Evolutionary conservation across 1,284 basidiomycete genomes (phyloP).

Genomic region (Melampsora allii-populina): DNA sequence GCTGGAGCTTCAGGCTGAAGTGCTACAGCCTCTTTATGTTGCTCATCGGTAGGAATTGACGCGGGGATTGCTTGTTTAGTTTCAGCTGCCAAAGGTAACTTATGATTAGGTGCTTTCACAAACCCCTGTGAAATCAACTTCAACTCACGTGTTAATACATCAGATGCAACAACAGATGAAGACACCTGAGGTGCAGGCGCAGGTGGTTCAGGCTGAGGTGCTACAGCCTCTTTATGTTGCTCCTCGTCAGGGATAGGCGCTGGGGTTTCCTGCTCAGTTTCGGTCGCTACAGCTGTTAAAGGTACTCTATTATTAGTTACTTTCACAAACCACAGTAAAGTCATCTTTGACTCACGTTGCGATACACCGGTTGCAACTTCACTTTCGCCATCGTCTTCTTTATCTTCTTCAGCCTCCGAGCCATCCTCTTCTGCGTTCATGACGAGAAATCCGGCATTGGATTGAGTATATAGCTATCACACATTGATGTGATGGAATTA

Average conservation of each 20-base stretch:
- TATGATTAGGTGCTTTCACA: too few species aligned
- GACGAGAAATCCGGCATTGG: not conserved
- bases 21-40: not conserved
- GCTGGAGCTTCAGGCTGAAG: not conserved
- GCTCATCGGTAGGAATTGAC: not conserved
- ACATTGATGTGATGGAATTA: not conserved
- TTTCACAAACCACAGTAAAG: not conserved
- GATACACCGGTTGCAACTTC: not conserved
- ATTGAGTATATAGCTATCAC: not conserved
- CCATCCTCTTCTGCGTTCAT: conserved; percentile 57
- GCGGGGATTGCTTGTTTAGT: not conserved
- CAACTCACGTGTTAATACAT: not conserved
- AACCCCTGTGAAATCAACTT: not conserved
- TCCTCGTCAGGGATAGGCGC: not conserved
- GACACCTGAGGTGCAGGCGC: not conserved
- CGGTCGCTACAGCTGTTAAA: not conserved
- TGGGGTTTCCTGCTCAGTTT: not conserved
- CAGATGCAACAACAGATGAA: not conserved
- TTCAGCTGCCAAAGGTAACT: not conserved
- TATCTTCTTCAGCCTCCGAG: conserved; percentile 63
- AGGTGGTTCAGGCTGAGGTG: not conserved
- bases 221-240: not conserved
- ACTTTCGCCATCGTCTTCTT: conserved; percentile 13
- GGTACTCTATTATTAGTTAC: too few species aligned
- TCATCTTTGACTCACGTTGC: not conserved